Base-by-base conservation (phyloP, 2,329 filamentous ascomycete species). In the Clathrospora elynae region DNA sequence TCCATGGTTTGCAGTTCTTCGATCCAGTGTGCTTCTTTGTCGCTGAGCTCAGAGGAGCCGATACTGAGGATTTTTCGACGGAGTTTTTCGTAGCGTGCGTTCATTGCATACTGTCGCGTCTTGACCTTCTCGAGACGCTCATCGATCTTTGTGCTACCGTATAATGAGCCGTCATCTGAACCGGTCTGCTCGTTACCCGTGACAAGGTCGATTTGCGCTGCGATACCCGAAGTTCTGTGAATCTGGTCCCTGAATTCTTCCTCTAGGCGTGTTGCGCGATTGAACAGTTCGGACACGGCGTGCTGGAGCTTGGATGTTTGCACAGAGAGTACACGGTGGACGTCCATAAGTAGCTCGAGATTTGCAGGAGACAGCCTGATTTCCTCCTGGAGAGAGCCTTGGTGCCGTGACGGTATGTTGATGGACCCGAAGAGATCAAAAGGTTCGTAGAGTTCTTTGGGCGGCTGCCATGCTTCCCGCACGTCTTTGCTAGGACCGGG, bases 281-380 rank as follows among this genome's bases (percentile, higher is more conserved):
- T 77, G 71, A 90, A 91, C 5, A 91, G 74, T 57, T 90, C 86
- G 1, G 86, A 81, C 1, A 85, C 87, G 1, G 85, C 87, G 29
- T 80, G 73, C 11, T 86, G 86, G 8, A 91, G 76, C 8, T 76
- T 77, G 54, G 86, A 77, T 0, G 86, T 89, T 67, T 91, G 86
- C 7, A 80, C 78, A 49, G 83, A 83, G 5, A 91, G 75, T 4
- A 87, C 74, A 61, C 86, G 83, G 66, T 92, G 88, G 0, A 83
- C 83, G 46, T 88, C 83, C 18, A 85, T 87, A 53, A 92, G 80
- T 24, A 89, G 76, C 51, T 84, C 80, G 12, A 91, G 75, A 2
- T 86, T 88, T 14, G 86, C 80, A 9, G 86, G 82, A 14, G 84
- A 87, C 14, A 90, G 78, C 45, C 82, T 79, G 39, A 91, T 76